Percentiles rank a stretch among this genome's conserved stretches.
These are phyloP conservation scores for Cadophora sp. DNA, from an alignment of 2,329 filamentous ascomycete species.

Conservation along the genomic window DNA sequence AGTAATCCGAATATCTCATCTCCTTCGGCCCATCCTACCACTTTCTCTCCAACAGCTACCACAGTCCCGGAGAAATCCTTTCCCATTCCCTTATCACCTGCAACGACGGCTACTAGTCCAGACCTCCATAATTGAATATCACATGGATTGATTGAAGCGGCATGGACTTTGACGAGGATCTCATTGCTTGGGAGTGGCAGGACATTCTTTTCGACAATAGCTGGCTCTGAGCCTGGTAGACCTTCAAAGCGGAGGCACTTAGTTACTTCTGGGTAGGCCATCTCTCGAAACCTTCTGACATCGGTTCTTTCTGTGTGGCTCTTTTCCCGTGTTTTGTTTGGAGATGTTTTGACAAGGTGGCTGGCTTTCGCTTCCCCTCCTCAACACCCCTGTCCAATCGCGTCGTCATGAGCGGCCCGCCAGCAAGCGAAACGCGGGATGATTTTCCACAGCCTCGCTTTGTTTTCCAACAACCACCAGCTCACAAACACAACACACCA, in stretches of 20 bases:
- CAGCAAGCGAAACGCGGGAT: slow-evolving; percentile 18
- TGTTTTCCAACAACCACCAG: neutral
- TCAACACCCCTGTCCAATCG: slow-evolving; percentile 2
- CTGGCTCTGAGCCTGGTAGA: slow-evolving; percentile 28
- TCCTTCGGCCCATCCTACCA: slow-evolving; percentile 44
- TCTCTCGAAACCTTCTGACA: neutral
- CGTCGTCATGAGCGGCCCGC: slow-evolving; percentile 10
- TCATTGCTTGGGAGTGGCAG: slow-evolving; percentile 36
- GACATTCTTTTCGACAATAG: slow-evolving; percentile 36
- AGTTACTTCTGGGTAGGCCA: slow-evolving; percentile 30
- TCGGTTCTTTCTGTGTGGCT: neutral
- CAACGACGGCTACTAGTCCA: slow-evolving; percentile 35
- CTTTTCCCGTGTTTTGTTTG: slow-evolving; percentile 11
- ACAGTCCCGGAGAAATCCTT: slow-evolving; percentile 44
- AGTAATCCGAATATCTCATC: slow-evolving; percentile 47
- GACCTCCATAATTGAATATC: slow-evolving; percentile 42
- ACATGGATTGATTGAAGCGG: slow-evolving; percentile 42
- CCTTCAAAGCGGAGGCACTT: slow-evolving; percentile 34
- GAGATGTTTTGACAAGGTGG: slow-evolving; percentile 8
- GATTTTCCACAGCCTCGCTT: slow-evolving; percentile 18
- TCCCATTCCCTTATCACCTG: slow-evolving; percentile 42
- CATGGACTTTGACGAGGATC: slow-evolving; percentile 40
- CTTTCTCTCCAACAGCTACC: slow-evolving; percentile 43
- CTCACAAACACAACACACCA: neutral
- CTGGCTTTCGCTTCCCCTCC: slow-evolving; percentile 4